Percentiles rank a stretch among this genome's conserved stretches.
These are phyloP conservation scores for Venustampulla echinocandica DNA, from an alignment of 495 filamentous ascomycete species.

Conservation along the genomic window DNA sequence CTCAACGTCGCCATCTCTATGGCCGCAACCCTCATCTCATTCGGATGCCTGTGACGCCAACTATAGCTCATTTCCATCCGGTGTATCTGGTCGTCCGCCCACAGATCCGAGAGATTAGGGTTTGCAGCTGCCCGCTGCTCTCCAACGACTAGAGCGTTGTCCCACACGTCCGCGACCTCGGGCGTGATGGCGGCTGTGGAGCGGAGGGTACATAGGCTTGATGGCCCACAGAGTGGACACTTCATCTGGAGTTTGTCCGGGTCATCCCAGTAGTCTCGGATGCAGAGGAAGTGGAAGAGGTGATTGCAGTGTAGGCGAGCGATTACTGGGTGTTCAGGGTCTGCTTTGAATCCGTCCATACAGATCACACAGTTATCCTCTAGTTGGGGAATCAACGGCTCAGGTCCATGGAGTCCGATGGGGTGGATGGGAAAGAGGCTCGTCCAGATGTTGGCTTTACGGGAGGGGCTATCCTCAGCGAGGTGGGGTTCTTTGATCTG, in stretches of 20 bases:
- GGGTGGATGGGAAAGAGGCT: constrained; percentile 12
- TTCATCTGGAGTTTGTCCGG: background rate
- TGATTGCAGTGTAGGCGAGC: constrained; percentile 8
- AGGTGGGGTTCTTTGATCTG: background rate
- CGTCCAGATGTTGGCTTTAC: constrained; percentile 1
- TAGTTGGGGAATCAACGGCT: background rate
- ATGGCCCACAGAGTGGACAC: constrained; percentile 5
- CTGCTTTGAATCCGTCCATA: background rate
- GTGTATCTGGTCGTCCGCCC: background rate
- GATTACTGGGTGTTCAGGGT: background rate
- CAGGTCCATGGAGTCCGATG: background rate
- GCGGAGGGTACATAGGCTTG: background rate
- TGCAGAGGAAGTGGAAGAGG: constrained; percentile 6
- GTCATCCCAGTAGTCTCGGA: constrained; percentile 3
- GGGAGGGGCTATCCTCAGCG: background rate
- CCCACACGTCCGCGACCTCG: constrained; percentile 7
- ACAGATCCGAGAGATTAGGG: no score
- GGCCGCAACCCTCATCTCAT: background rate
- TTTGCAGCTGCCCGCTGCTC: no score
- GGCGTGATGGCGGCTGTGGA: background rate
- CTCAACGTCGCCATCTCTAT: background rate
- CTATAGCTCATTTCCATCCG: background rate
- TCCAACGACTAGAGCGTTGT: background rate
- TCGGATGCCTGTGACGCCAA: background rate
- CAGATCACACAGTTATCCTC: constrained; percentile 5